These are phyloP conservation scores for Epichloe coenophiala DNA, from an alignment of 2,329 filamentous ascomycete genomes.

Conservation along the genomic window DNA sequence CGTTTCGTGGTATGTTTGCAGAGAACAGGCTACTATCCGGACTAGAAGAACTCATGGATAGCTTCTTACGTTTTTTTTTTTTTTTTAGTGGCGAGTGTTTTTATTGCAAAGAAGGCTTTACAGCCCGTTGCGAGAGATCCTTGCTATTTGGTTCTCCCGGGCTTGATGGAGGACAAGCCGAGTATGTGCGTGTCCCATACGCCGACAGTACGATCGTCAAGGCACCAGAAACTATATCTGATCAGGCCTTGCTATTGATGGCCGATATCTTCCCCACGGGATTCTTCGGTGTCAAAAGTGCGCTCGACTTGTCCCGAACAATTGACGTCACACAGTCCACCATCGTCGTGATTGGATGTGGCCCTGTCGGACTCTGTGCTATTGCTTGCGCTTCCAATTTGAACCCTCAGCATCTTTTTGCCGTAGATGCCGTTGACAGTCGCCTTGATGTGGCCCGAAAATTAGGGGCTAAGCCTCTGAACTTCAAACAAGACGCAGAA, in stretches of 20 bases:
- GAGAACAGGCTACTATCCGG: neutral
- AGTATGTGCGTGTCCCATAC: constrained; percentile 68
- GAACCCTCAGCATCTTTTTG: constrained; percentile 62
- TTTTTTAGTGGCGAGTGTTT: constrained; percentile 50
- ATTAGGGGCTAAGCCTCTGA: constrained; percentile 71
- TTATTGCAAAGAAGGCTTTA: constrained; percentile 66
- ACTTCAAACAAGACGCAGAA: constrained; percentile 52
- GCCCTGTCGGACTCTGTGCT: constrained; percentile 74
- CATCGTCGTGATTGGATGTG: constrained; percentile 73
- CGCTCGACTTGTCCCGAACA: constrained; percentile 46
- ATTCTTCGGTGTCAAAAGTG: constrained; percentile 71
- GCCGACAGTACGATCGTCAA: constrained; percentile 72
- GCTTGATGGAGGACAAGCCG: constrained; percentile 69
- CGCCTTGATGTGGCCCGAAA: constrained; percentile 59
- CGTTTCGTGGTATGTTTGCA: constrained; percentile 48
- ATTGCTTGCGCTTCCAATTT: constrained; percentile 64
- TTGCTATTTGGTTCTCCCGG: constrained; percentile 55
- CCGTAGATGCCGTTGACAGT: constrained; percentile 64
- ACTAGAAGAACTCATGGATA: neutral
- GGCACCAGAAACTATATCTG: constrained; percentile 52
- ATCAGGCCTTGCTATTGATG: constrained; percentile 72
- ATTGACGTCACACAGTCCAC: constrained; percentile 36
- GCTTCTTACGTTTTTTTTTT: neutral
- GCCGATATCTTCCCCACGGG: constrained; percentile 85
- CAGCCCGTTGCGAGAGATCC: constrained; percentile 61